A percentile compares a stretch with the other conserved stretches of the same genome.
Conservation (phyloP, 352 stramenopile genomes). For the Phytophthora foliorum region DNA sequence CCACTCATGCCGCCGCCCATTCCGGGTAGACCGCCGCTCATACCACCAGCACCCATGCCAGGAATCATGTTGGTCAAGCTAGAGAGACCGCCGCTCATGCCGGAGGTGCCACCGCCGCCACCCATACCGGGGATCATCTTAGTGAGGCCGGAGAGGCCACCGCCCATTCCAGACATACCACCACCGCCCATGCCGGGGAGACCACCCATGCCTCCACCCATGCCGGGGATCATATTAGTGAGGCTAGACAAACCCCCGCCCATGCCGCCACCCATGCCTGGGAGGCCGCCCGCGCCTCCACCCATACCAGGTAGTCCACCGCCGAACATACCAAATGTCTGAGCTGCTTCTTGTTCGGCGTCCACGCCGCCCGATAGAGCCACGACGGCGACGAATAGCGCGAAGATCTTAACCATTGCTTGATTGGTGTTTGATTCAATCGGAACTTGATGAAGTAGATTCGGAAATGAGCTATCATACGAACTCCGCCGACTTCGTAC, state of each 20-base stretch:
- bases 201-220: constrained; percentile 3
- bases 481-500: not conserved
- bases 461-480: not conserved
- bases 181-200: constrained; percentile 4
- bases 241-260: constrained; percentile 9
- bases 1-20: not conserved
- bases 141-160: constrained; percentile 6
- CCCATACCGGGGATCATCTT: constrained; percentile 13
- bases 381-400: not conserved
- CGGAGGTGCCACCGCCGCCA: not conserved
- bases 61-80: constrained; percentile 10
- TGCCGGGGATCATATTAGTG: constrained; percentile 11
- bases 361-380: not conserved
- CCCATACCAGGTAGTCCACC: constrained; percentile 5
- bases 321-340: constrained; percentile 7
- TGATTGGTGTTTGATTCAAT: not conserved
- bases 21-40: not conserved
- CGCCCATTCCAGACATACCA: constrained; percentile 9
- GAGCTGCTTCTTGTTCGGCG: constrained; percentile 9
- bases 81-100: constrained; percentile 2
- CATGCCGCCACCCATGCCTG: constrained; percentile 3
- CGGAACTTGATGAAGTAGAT: not conserved
- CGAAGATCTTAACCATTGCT: constrained; percentile 15
- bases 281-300: not conserved
- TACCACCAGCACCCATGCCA: not conserved